Conservation (phyloP, 2,329 filamentous ascomycete species). For the Emmonsiellopsis sp. region DNA sequence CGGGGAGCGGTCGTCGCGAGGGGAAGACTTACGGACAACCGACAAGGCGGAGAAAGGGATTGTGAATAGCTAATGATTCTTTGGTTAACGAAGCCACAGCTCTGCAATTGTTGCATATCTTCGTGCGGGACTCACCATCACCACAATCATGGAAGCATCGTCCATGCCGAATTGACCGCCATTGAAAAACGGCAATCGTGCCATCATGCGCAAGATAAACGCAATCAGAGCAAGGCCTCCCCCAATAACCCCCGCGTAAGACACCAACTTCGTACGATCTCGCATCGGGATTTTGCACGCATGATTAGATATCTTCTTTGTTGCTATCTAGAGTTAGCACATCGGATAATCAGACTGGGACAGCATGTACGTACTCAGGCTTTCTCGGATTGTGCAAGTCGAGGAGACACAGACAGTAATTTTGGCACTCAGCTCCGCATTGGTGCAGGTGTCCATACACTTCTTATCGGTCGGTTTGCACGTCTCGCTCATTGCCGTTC, state of each 20-base stretch:
- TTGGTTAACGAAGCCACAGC: neutral
- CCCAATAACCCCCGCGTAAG: neutral
- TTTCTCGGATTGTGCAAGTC: neutral
- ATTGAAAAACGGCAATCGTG: neutral
- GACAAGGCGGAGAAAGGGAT: constrained; percentile 1
- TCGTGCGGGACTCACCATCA: neutral
- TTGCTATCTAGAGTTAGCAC: neutral
- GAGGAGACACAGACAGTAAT: neutral
- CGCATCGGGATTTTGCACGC: neutral
- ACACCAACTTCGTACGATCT: constrained; percentile 1
- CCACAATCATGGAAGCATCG: constrained; percentile 2
- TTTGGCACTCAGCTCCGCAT: neutral
- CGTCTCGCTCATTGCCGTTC: neutral
- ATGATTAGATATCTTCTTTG: neutral
- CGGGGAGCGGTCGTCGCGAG: neutral
- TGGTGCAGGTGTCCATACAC: constrained; percentile 1
- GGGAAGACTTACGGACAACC: neutral
- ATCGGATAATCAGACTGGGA: neutral
- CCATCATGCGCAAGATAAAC: neutral
- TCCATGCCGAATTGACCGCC: constrained; percentile 3
- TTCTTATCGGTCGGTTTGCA: neutral
- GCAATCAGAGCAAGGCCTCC: neutral
- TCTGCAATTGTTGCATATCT: neutral
- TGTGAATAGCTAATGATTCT: neutral
- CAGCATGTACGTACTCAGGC: neutral